Base-by-base conservation (phyloP, 768 basidiomycete species). In the Leucogyrophana mollusca region DNA sequence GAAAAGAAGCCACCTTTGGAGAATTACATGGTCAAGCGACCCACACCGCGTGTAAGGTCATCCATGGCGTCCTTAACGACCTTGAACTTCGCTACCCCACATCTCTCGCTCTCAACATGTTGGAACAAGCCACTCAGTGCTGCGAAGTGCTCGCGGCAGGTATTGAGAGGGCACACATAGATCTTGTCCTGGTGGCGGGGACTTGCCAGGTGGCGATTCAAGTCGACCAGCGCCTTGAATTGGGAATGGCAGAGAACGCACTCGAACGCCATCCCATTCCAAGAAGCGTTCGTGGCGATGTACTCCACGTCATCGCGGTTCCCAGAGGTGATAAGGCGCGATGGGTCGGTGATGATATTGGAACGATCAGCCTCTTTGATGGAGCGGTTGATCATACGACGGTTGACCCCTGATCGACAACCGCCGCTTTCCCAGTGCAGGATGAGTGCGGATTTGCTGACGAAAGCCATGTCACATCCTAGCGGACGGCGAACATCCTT, bases 181-280 rank as follows among this genome's bases (percentile, higher is more conserved):
- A 75, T 66, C 61, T 74, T 68, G 2, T 71, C 66, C 52, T 72
- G 65, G 52, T 83, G 82, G 8, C 60, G 60, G 4, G 82, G 77
- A 61, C 81, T 82, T 34, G 68, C 64, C 21, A 85, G 68, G 55
- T 85, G 83, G 54, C 72, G 67, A 54, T 85, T 82, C 32, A 84
- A 65, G 4, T 62, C 60, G 0, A 20, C 3, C 17, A 81, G 70
- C 2, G 62, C 58, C 36, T 51, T 36, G 55, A 70, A 78, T 34
- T 45, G 56, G 33, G 47, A 46, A 52, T 76, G 68, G 60, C 82
- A 83, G 13, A 84, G 55, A 55, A 74, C 76, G 57, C 82, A 84
- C 56, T 83, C 80, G 59, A 71, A 83, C 4, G 50, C 62, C 6
- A 3, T 9, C 1, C 66, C 70, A 53, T 71, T 72, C 60, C 61